Percentiles rank a stretch among this genome's conserved stretches.
These are phyloP conservation scores for Epichloe gansuensis DNA, from an alignment of 2,329 filamentous ascomycete genomes.

Conservation along the genomic window DNA sequence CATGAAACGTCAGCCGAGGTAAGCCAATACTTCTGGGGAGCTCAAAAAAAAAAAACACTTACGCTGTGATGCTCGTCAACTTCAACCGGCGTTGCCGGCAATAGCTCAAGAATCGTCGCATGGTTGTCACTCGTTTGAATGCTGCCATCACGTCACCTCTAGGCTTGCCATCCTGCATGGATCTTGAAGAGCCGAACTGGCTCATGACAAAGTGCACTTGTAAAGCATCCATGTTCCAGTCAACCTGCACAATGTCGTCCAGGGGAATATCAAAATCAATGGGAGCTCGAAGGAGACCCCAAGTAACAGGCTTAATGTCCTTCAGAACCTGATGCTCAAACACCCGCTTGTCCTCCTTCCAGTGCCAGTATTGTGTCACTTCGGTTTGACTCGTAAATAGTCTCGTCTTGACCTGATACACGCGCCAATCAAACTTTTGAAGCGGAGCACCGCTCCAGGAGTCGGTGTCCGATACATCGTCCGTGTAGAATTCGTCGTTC, in stretches of 20 bases:
- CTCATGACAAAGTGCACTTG: conserved; percentile 30
- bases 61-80: conserved; percentile 28
- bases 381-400: conserved; percentile 31
- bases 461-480: conserved; percentile 39
- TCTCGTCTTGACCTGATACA: conserved; percentile 39
- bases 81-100: conserved; percentile 29
- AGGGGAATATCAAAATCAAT: conserved; percentile 37
- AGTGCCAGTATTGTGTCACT: conserved; percentile 45
- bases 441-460: conserved; percentile 34
- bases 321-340: conserved; percentile 44
- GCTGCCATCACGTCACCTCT: conserved; percentile 35
- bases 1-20: conserved; percentile 9
- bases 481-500: conserved; percentile 28
- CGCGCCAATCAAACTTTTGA: conserved; percentile 34
- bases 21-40: neutral
- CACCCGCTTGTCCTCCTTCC: conserved; percentile 24
- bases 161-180: conserved; percentile 19
- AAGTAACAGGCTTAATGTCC: conserved; percentile 28
- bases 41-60: conserved; percentile 13
- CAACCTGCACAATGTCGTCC: conserved; percentile 32
- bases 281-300: conserved; percentile 37
- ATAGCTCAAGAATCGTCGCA: conserved; percentile 38
- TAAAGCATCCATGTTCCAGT: conserved; percentile 28
- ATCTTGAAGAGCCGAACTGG: conserved; percentile 13
- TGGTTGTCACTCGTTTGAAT: conserved; percentile 40